phyloP scores from a whole-genome alignment of 2,329 filamentous ascomycete genomes.

The Aphanocladium album region DNA sequence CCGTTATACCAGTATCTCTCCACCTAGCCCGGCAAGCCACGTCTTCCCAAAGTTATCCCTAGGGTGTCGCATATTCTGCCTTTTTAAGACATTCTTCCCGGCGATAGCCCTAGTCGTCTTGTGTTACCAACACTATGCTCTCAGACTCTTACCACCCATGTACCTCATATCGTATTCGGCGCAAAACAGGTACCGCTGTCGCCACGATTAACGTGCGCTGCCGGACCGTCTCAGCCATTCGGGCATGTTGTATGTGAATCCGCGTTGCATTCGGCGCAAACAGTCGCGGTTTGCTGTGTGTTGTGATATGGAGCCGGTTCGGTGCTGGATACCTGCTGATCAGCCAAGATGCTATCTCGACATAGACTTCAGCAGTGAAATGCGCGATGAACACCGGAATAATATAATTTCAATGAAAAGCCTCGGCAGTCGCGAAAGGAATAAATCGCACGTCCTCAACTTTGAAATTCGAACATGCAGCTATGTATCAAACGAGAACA shows the following conservation, averaged over 20 bases:
- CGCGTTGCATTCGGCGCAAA: background rate
- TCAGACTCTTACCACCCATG: background rate
- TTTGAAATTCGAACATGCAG: no score
- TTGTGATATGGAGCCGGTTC: background rate
- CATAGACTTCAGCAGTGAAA: no score
- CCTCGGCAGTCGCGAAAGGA: no score
- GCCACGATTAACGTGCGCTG: background rate
- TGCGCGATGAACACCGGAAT: no score
- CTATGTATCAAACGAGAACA: no score
- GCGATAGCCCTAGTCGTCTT: background rate
- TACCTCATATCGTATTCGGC: background rate
- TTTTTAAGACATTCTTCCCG: constrained; percentile 7
- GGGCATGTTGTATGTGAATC: background rate
- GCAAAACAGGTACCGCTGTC: background rate
- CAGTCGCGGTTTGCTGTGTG: background rate
- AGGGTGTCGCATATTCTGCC: constrained; percentile 11
- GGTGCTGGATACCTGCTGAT: background rate
- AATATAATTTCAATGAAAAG: no score
- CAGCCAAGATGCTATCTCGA: no score
- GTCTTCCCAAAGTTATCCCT: background rate
- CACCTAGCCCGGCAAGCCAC: background rate
- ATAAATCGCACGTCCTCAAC: no score
- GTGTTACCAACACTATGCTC: background rate
- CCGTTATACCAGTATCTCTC: background rate
- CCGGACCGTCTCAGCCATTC: background rate